Evolutionary conservation across 2,329 filamentous ascomycete species (phyloP).

Genomic region (Cephalotrichum gorgonifer): DNA sequence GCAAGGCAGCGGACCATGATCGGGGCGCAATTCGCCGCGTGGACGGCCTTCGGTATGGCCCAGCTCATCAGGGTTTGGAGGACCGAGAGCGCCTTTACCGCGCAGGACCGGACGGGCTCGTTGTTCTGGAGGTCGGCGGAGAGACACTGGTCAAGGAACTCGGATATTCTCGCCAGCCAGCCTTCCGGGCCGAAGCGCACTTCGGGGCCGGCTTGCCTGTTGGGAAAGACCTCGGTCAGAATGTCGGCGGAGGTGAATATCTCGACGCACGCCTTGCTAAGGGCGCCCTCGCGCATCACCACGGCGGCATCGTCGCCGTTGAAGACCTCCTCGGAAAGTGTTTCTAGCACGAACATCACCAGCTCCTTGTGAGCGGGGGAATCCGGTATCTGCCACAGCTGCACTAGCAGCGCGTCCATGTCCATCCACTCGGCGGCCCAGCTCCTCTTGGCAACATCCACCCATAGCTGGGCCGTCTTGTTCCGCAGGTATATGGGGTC

Average conservation of each 20-base stretch:
- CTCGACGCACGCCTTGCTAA: conserved; percentile 86
- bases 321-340: conserved; percentile 88
- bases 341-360: conserved; percentile 81
- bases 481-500: conserved; percentile 82
- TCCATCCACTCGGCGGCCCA: conserved; percentile 93
- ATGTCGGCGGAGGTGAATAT: conserved; percentile 77
- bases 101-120: conserved; percentile 58
- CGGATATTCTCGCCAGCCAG: conserved; percentile 71
- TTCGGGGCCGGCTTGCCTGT: conserved; percentile 55
- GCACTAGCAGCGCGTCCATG: conserved; percentile 78
- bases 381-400: conserved; percentile 66
- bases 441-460: conserved; percentile 82
- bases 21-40: conserved; percentile 58
- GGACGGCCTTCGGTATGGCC: conserved; percentile 76
- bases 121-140: conserved; percentile 53
- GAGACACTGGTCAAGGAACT: conserved; percentile 65
- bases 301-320: conserved; percentile 82
- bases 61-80: conserved; percentile 74
- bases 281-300: conserved; percentile 67
- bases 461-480: conserved; percentile 91
- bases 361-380: conserved; percentile 65
- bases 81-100: conserved; percentile 66
- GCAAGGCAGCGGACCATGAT: conserved; percentile 63
- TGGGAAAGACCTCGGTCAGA: conserved; percentile 65
- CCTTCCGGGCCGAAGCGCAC: conserved; percentile 74